Evolutionary conservation across 192 early-diverging fungal species (phyloP), one percentile per base, ranked within the genome.

Genomic region (Chytriomyces sp.): DNA sequence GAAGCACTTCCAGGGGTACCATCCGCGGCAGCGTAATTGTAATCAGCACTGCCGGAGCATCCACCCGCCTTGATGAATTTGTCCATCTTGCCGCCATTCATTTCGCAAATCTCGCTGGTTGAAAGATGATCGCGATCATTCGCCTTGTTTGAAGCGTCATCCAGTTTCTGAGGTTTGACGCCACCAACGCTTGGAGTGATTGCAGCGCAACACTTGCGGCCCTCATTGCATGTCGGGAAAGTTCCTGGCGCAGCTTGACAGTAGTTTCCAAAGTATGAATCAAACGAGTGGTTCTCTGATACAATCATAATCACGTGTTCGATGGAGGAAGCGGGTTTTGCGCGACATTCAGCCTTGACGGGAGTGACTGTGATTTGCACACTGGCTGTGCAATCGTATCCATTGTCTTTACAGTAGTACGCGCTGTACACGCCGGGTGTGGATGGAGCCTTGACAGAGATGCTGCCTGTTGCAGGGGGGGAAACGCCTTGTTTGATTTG

Each of bases 11-110:
- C 77, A 8, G 10, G 24, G 1, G 50, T 43, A 13, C 65, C 77
- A 59, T 45, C 28, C 5, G 77, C 77, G 24, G 61, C 50, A 18
- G 77, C 77, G 20, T 26, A 78, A 47, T 78, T 78, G 10, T 50
- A 18, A n/a, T 47, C 43, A n/a, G 16, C 44, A 50, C 48, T 59
- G 8, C 46, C 46, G 35, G 20, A 23, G 64, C 61, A 64, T 5
- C 70, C 70, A 13, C 23, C 43, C 3, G 65, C 11, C 16, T 28
- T 8, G 7, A 73, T 46, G 48, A 60, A 78, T 44, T 64, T 64
- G 61, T 78, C 77, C 77, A 78, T 78, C 53, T 44, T 26, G 24
- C 77, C 77, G 45, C 61, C 50, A 24, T 78, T 69, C 45, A 78
- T 78, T 53, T 62, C 67, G 47, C 67, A 71, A 35, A 67, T 57